These are phyloP conservation scores for Colletotrichum sp. DNA, from an alignment of 2,329 filamentous ascomycete genomes.

Conservation along the genomic window DNA sequence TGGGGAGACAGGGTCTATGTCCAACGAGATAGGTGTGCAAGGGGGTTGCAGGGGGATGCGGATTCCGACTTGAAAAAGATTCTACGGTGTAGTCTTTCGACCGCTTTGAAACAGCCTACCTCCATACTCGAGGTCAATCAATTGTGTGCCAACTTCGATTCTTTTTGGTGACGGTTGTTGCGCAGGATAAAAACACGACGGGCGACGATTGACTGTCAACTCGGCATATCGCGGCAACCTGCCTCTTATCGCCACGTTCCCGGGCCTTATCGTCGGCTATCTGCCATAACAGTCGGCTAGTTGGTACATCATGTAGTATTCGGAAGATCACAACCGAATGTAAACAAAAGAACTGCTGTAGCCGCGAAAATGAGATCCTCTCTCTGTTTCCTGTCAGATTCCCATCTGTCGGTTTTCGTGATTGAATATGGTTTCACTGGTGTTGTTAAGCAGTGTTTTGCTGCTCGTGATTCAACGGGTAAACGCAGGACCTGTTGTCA, in stretches of 20 bases:
- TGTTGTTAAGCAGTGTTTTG: neutral
- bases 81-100: neutral
- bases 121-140: neutral
- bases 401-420: no score
- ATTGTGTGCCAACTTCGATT: neutral
- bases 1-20: neutral
- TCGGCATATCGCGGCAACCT: neutral
- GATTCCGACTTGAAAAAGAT: neutral
- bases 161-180: neutral
- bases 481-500: slow-evolving; percentile 7
- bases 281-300: neutral
- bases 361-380: neutral
- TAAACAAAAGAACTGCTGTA: neutral
- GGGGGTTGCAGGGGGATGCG: no score
- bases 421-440: neutral
- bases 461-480: neutral
- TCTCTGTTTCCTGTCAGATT: neutral
- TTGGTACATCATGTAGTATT: neutral
- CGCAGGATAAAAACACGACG: neutral
- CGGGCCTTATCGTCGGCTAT: neutral
- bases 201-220: neutral
- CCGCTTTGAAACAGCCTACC: neutral
- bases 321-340: neutral
- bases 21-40: neutral
- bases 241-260: neutral